Evolutionary conservation across 2,329 filamentous ascomycete genomes (phyloP).

Genomic region (Fusarium sp.): DNA sequence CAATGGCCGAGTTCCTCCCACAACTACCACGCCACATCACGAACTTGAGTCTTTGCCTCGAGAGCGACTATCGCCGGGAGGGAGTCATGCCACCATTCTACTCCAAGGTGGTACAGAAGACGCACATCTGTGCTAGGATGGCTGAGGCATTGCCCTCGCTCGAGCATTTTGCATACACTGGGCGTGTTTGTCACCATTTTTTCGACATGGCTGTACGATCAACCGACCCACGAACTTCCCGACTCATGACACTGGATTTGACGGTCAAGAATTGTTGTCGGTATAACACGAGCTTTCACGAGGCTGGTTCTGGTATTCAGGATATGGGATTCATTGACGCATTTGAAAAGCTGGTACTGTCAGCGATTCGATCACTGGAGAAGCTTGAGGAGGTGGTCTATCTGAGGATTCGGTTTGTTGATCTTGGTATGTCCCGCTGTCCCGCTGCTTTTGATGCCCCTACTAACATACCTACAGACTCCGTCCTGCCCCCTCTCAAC

Average conservation of each 20-base stretch:
- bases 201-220: conserved; percentile 68
- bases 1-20: conserved; percentile 72
- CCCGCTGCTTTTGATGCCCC: not conserved
- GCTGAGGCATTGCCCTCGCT: conserved; percentile 70
- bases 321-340: conserved; percentile 78
- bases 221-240: conserved; percentile 60
- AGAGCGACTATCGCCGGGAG: conserved; percentile 77
- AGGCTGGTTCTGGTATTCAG: conserved; percentile 75
- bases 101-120: conserved; percentile 66
- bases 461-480: conserved; percentile 61
- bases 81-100: conserved; percentile 69
- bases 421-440: conserved; percentile 65
- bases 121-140: conserved; percentile 74
- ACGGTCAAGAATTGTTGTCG: conserved; percentile 81
- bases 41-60: conserved; percentile 74
- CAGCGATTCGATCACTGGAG: conserved; percentile 70
- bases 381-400: conserved; percentile 69
- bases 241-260: conserved; percentile 74
- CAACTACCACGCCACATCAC: conserved; percentile 67
- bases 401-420: conserved; percentile 79
- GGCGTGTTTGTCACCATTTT: conserved; percentile 75
- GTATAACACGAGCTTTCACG: conserved; percentile 63
- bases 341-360: conserved; percentile 75
- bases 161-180: conserved; percentile 78
- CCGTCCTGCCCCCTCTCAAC: conserved; percentile 75